phyloP scores from a whole-genome alignment of 2,329 filamentous ascomycete genomes.

The Furcasterigmium sp. region DNA sequence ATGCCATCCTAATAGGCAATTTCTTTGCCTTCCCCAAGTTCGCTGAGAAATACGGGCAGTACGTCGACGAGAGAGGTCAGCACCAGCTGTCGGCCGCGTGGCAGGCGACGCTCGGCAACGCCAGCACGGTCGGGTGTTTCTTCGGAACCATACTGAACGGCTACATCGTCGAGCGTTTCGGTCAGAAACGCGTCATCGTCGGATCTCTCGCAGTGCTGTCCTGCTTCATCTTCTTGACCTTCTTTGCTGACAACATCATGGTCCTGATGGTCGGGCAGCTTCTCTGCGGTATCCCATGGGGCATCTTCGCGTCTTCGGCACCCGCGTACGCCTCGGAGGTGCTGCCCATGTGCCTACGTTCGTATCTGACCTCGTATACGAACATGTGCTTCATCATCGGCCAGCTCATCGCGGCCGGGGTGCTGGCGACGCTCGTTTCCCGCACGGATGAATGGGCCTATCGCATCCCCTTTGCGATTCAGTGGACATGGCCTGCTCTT shows the following conservation, averaged over 20 bases:
- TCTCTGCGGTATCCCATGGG: conserved; percentile 34
- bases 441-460: conserved; percentile 32
- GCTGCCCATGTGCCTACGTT: conserved; percentile 22
- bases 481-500: conserved; percentile 37
- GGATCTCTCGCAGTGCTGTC: conserved; percentile 25
- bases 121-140: conserved; percentile 36
- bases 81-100: conserved; percentile 36
- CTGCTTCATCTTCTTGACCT: conserved; percentile 33
- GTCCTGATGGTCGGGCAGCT: conserved; percentile 32
- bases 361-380: conserved; percentile 31
- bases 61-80: conserved; percentile 14
- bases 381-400: conserved; percentile 38
- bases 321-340: conserved; percentile 36
- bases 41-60: conserved; percentile 20
- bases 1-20: conserved; percentile 13
- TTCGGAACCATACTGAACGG: conserved; percentile 39
- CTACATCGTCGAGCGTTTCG: conserved; percentile 30
- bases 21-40: conserved; percentile 23
- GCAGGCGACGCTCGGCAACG: conserved; percentile 39
- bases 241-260: conserved; percentile 30
- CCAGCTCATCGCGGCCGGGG: conserved; percentile 32
- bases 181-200: conserved; percentile 35
- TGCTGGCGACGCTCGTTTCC: conserved; percentile 28
- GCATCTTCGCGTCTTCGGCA: conserved; percentile 31
- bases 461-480: conserved; percentile 35